phyloP scores from a whole-genome alignment of 208 protist species.

The Trypanosoma congolense region DNA sequence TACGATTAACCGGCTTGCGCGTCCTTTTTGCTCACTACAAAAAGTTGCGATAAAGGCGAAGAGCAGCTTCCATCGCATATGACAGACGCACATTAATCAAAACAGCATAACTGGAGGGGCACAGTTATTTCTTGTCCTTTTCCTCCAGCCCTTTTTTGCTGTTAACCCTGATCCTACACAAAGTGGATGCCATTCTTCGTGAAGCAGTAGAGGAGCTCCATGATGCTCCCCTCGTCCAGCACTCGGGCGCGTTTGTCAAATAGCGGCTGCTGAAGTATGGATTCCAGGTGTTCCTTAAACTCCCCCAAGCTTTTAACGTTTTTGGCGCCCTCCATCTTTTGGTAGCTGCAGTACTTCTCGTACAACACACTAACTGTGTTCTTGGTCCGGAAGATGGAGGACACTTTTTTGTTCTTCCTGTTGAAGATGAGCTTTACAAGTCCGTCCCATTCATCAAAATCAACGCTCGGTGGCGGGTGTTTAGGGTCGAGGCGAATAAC shows the following conservation, averaged over 20 bases:
- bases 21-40: too few species aligned
- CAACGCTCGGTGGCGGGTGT: constrained; percentile 94
- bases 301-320: constrained; percentile 33
- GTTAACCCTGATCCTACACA: constrained; percentile 12
- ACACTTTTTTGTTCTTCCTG: constrained; percentile 99
- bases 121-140: background rate
- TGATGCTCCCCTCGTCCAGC: constrained; percentile 77
- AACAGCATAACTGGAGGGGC: too few species aligned
- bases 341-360: constrained; percentile 82
- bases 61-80: too few species aligned
- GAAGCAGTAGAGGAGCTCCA: constrained; percentile 77
- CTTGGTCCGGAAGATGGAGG: constrained; percentile 95
- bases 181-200: constrained; percentile 83
- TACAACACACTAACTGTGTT: constrained; percentile 57
- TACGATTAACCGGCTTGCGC: too few species aligned
- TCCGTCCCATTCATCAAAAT: constrained; percentile 99
- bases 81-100: too few species aligned
- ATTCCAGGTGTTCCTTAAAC: constrained; percentile 70
- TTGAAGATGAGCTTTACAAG: constrained; percentile 98
- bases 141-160: background rate
- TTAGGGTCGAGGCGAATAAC: constrained; percentile 98
- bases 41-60: too few species aligned
- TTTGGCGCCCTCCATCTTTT: constrained; percentile 68
- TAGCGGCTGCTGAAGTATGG: constrained; percentile 67
- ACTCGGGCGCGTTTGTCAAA: constrained; percentile 66